Conservation (phyloP, 352 stramenopile species). For the Pythium rishiriense region DNA sequence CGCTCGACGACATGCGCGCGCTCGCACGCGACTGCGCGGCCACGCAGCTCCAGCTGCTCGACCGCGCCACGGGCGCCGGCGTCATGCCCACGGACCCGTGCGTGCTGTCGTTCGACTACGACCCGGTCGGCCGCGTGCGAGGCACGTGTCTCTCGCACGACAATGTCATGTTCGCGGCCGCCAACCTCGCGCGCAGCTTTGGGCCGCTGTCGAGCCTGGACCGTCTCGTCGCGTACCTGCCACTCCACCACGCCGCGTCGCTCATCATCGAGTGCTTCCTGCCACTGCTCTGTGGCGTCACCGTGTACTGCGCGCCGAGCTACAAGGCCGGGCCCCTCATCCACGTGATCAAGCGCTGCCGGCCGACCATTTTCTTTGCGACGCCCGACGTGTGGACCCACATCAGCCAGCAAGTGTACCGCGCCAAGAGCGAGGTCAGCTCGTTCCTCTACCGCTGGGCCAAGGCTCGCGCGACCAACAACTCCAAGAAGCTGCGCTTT, state of each 20-base stretch:
- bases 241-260: slow-evolving; percentile 60
- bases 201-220: slow-evolving; percentile 49
- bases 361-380: slow-evolving; percentile 80
- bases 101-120: slow-evolving; percentile 65
- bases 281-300: slow-evolving; percentile 57
- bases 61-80: slow-evolving; percentile 26
- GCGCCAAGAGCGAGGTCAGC: slow-evolving; percentile 73
- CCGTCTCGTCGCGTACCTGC: slow-evolving; percentile 67
- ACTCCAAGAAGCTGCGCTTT: slow-evolving; percentile 79
- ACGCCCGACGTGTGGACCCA: slow-evolving; percentile 68
- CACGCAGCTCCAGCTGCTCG: slow-evolving; percentile 20
- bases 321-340: slow-evolving; percentile 41
- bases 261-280: slow-evolving; percentile 81
- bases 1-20: slow-evolving; percentile 39
- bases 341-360: slow-evolving; percentile 49
- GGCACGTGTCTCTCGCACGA: slow-evolving; percentile 73
- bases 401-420: slow-evolving; percentile 71
- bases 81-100: slow-evolving; percentile 49
- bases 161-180: slow-evolving; percentile 81
- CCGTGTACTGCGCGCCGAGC: slow-evolving; percentile 59
- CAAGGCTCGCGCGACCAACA: slow-evolving; percentile 74
- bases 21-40: slow-evolving; percentile 33
- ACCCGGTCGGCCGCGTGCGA: slow-evolving; percentile 46
- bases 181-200: slow-evolving; percentile 59
- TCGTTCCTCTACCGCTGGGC: slow-evolving; percentile 74